Evolutionary conservation across 352 stramenopile genomes (phyloP), one percentile per base, ranked within the genome.

Genomic region (Phytophthora litchii): DNA sequence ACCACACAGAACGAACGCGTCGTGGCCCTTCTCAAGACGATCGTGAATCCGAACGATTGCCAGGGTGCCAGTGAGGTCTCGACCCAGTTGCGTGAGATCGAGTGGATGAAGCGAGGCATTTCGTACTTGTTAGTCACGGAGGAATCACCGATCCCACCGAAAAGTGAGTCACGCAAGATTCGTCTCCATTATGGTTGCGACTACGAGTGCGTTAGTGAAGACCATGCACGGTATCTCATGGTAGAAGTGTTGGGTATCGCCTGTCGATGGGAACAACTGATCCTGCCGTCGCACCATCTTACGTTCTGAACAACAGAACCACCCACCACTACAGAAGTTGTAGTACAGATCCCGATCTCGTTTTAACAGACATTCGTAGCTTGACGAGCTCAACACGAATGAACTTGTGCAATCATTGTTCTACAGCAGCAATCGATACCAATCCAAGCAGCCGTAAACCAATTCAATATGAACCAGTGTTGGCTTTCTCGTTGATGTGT

Each of bases 91-190:
- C 57, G 55, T n/a, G 67, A 76, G 54, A 64, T 79, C 40, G 70
- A 79, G 48, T 79, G 70, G 70, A 79, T 79, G 70, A 74, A 74
- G 52, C 70, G 66, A 21, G 70, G 70, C 31, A 72, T 79, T 23
- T 79, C 70, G 20, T 79, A 76, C 64, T 52, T 79, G 43, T 40
- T 79, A 35, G 51, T 79, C 37, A 76, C 63, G 0, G 67, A 79
- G 50, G 67, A 64, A 29, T 40, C 40, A 3, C 31, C 23, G 25
- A 46, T 40, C 9, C 27, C 40, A 9, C 19, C 34, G 20, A 9
- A 58, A 27, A 53, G 27, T 20, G 35, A 53, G 6, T 50, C 42
- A 6, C 57, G 59, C 13, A 59, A 31, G 27, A 61, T 74, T 12
- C 63, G 54, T 2, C 65, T 76, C 23, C 70, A 78, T 35, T 78